Evolutionary conservation across 345 rosid genomes (phyloP).

Genomic region (Cochlearia excelsa): DNA sequence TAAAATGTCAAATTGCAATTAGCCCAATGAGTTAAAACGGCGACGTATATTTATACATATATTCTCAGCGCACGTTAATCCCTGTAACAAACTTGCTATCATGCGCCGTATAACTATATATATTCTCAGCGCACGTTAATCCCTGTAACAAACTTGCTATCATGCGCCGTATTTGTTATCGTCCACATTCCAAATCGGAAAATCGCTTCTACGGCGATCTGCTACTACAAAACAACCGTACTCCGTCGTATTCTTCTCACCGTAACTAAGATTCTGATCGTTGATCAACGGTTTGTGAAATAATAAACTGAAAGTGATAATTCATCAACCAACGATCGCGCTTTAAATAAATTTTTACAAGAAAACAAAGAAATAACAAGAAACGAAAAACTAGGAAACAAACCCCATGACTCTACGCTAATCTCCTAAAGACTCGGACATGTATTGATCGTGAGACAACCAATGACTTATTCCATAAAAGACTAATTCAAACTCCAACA

Average conservation of each 20-base stretch:
- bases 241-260: background rate
- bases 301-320: no score
- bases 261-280: conserved; percentile 2
- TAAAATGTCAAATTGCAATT: no score
- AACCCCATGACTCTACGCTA: no score
- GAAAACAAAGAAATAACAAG: no score
- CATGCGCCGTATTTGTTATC: conserved; percentile 4
- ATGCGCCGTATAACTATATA: background rate
- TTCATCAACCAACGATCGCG: no score
- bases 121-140: conserved; percentile 5
- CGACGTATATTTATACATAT: no score
- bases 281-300: conserved; percentile 4
- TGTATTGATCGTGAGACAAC: no score
- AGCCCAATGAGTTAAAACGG: no score
- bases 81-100: background rate
- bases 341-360: no score
- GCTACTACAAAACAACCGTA: background rate
- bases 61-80: conserved; percentile 5
- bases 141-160: background rate
- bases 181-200: background rate
- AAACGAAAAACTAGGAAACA: no score
- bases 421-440: no score
- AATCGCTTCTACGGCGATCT: conserved; percentile 15
- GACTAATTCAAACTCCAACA: background rate
- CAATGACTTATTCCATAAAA: background rate